Evolutionary conservation across 495 filamentous ascomycete species (phyloP).

Genomic region (Penicillium waksmanii): DNA sequence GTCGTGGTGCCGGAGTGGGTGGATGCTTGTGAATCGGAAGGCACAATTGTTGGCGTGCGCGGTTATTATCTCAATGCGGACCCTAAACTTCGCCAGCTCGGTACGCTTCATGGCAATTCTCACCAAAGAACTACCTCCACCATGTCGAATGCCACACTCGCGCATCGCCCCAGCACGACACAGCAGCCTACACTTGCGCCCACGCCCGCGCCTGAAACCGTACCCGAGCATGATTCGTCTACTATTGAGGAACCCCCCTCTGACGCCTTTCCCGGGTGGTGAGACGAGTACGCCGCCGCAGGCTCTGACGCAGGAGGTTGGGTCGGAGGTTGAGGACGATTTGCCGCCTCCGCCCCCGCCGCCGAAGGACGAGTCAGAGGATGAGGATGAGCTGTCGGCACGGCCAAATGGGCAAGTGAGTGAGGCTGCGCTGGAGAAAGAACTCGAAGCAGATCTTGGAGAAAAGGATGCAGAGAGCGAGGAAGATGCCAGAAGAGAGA

Average conservation of each 20-base stretch:
- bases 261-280: slow-evolving; percentile 49
- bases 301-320: slow-evolving; percentile 33
- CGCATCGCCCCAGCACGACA: slow-evolving; percentile 31
- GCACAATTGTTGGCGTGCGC: slow-evolving; percentile 89
- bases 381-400: slow-evolving; percentile 14
- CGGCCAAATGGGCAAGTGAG: slow-evolving; percentile 28
- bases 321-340: slow-evolving; percentile 34
- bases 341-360: slow-evolving; percentile 38
- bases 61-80: slow-evolving; percentile 95
- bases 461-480: slow-evolving; percentile 16
- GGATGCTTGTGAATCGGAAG: slow-evolving; percentile 89
- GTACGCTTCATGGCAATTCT: slow-evolving; percentile 45
- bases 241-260: slow-evolving; percentile 35
- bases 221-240: slow-evolving; percentile 21
- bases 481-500: slow-evolving; percentile 18
- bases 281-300: slow-evolving; percentile 38
- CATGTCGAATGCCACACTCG: slow-evolving; percentile 28
- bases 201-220: background rate
- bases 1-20: slow-evolving; percentile 99
- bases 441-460: slow-evolving; percentile 14
- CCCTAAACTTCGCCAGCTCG: slow-evolving; percentile 63
- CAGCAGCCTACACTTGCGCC: background rate
- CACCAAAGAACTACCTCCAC: slow-evolving; percentile 49
- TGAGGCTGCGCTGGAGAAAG: slow-evolving; percentile 6
- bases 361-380: slow-evolving; percentile 41